phyloP scores from a whole-genome alignment of 495 filamentous ascomycete species.

The Penicillium egyptiacum region DNA sequence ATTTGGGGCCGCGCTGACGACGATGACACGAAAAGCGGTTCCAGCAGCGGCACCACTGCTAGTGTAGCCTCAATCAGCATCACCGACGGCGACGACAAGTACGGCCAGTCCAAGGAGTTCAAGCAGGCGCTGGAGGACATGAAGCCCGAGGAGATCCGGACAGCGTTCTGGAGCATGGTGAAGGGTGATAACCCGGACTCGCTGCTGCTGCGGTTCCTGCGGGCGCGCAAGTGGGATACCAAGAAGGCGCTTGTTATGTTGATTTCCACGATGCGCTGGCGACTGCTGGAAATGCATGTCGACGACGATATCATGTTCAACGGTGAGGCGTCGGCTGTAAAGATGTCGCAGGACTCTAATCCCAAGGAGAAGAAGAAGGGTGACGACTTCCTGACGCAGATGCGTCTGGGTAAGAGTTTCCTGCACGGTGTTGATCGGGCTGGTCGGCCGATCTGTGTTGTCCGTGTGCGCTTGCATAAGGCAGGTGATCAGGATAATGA shows the following conservation, averaged over 20 bases:
- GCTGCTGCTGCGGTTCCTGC: slow-evolving; percentile 82
- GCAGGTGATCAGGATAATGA: slow-evolving; percentile 79
- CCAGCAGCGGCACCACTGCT: slow-evolving; percentile 34
- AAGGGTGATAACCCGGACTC: slow-evolving; percentile 94
- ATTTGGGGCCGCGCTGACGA: slow-evolving; percentile 58
- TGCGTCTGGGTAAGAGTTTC: slow-evolving; percentile 92
- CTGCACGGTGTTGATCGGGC: slow-evolving; percentile 83
- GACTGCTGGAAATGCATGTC: slow-evolving; percentile 75
- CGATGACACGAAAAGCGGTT: slow-evolving; percentile 40
- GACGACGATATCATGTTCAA: slow-evolving; percentile 80
- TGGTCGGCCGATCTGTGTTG: slow-evolving; percentile 84
- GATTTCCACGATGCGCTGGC: slow-evolving; percentile 92
- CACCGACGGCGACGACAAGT: slow-evolving; percentile 80
- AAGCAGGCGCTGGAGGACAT: slow-evolving; percentile 73
- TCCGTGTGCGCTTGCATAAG: slow-evolving; percentile 78
- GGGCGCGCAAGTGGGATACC: slow-evolving; percentile 95
- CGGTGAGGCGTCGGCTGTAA: slow-evolving; percentile 68
- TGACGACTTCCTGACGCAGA: slow-evolving; percentile 80
- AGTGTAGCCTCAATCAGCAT: slow-evolving; percentile 34
- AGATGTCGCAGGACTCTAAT: slow-evolving; percentile 57
- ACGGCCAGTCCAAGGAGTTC: slow-evolving; percentile 85
- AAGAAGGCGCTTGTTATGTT: slow-evolving; percentile 93
- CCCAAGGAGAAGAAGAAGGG: slow-evolving; percentile 61
- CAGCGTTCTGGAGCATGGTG: slow-evolving; percentile 90
- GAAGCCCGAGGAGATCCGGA: slow-evolving; percentile 73